These are phyloP conservation scores for Fistulinella prunicolor DNA, from an alignment of 768 basidiomycete genomes.

Conservation along the genomic window DNA sequence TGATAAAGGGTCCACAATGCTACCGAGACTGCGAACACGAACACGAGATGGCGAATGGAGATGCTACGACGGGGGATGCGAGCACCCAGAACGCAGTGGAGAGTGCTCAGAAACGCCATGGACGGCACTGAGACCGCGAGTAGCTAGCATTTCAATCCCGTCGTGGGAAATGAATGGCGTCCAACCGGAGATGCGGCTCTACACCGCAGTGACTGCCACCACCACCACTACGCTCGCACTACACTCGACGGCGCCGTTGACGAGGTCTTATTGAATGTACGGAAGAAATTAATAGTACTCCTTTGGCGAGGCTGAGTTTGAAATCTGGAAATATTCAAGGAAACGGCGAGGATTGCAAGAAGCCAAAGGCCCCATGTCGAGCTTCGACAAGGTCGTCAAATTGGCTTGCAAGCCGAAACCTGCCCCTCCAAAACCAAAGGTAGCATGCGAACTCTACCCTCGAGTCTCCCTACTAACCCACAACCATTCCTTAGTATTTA, in stretches of 20 bases:
- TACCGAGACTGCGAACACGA: slow-evolving; percentile 11
- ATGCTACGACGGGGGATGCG: too few species aligned
- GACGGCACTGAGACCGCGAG: too few species aligned
- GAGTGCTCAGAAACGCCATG: too few species aligned
- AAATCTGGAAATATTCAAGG: slow-evolving; percentile 18
- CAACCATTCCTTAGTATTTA: slow-evolving; percentile 63
- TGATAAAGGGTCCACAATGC: slow-evolving; percentile 23
- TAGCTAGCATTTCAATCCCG: too few species aligned
- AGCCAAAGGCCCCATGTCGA: slow-evolving; percentile 48
- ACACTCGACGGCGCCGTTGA: too few species aligned
- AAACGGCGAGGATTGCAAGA: not conserved
- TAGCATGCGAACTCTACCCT: slow-evolving; percentile 27
- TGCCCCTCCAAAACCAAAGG: slow-evolving; percentile 94
- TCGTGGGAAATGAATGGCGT: not conserved
- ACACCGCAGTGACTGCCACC: too few species aligned
- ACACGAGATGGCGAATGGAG: slow-evolving; percentile 25
- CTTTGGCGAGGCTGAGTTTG: slow-evolving; percentile 25
- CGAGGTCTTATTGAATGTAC: too few species aligned
- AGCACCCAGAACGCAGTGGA: too few species aligned
- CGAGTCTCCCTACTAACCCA: not conserved
- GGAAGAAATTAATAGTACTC: too few species aligned
- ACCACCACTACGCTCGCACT: too few species aligned
- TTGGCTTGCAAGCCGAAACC: slow-evolving; percentile 97
- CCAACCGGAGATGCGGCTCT: too few species aligned
- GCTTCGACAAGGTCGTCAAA: slow-evolving; percentile 91